Percentiles rank a stretch among this genome's conserved stretches.
Evolutionary conservation across 2,329 filamentous ascomycete species (phyloP).

Genomic region (Exophiala calicioides): DNA sequence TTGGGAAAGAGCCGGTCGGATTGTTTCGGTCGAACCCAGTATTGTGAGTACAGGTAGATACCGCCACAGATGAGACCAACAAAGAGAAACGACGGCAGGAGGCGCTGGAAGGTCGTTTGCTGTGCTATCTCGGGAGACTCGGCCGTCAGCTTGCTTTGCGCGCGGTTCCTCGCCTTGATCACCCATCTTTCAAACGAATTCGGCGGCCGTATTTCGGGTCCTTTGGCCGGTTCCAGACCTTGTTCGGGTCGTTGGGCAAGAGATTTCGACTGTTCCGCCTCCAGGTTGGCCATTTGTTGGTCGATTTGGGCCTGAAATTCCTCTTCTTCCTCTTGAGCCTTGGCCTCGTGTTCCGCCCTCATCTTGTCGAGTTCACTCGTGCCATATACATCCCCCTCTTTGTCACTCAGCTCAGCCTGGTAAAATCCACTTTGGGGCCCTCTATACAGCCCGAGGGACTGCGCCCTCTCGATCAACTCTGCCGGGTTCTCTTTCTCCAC

Average conservation of each 20-base stretch:
- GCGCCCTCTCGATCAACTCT: conserved; percentile 36
- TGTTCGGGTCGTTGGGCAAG: conserved; percentile 28
- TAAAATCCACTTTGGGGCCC: conserved; percentile 44
- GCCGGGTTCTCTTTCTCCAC: conserved; percentile 27
- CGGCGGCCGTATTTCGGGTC: conserved; percentile 28
- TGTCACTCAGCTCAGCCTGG: conserved; percentile 42
- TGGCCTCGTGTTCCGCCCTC: conserved; percentile 43
- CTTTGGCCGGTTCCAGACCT: conserved; percentile 26
- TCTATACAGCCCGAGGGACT: conserved; percentile 40
- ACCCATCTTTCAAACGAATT: conserved; percentile 32
- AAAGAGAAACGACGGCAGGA: conserved; percentile 48
- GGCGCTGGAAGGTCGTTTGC: conserved; percentile 38
- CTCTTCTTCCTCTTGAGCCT: conserved; percentile 47
- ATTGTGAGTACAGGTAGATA: conserved; percentile 47
- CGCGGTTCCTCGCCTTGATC: conserved; percentile 25
- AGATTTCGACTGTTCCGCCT: conserved; percentile 36
- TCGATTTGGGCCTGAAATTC: conserved; percentile 55
- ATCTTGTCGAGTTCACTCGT: conserved; percentile 44
- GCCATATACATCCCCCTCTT: conserved; percentile 44
- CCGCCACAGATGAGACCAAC: conserved; percentile 42
- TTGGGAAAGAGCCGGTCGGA: conserved; percentile 53
- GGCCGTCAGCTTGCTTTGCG: conserved; percentile 24
- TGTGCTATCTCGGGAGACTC: conserved; percentile 29
- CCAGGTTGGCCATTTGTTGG: conserved; percentile 48
- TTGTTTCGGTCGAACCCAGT: conserved; percentile 51